Percentiles rank a stretch among this genome's conserved stretches.
phyloP scores from a whole-genome alignment of 2,329 filamentous ascomycete genomes.

The Pestalotiopsis sp. region DNA sequence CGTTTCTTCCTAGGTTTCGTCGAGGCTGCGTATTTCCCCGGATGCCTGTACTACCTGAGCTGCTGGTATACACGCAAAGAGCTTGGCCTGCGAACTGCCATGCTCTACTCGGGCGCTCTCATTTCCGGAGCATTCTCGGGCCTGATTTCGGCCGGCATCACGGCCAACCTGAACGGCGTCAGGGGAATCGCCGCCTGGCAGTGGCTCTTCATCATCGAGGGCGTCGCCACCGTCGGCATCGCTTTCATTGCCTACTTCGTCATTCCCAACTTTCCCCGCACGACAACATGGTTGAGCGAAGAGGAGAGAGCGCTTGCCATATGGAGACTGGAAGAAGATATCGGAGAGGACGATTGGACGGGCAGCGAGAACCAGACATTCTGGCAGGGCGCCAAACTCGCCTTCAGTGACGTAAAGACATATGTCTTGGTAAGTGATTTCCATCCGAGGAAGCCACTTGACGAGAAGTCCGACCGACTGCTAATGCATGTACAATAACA shows the following conservation, averaged over 20 bases:
- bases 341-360: slow-evolving; percentile 65
- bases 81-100: slow-evolving; percentile 64
- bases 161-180: slow-evolving; percentile 61
- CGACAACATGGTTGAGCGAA: slow-evolving; percentile 57
- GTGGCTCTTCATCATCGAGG: slow-evolving; percentile 72
- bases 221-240: slow-evolving; percentile 63
- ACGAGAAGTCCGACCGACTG: neutral
- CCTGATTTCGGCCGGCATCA: slow-evolving; percentile 65
- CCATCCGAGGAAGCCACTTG: neutral
- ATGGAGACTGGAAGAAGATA: slow-evolving; percentile 65
- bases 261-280: slow-evolving; percentile 68
- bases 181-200: slow-evolving; percentile 62
- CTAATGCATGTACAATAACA: slow-evolving; percentile 19
- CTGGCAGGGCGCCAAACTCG: slow-evolving; percentile 54
- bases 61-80: slow-evolving; percentile 73
- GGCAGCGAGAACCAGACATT: slow-evolving; percentile 57
- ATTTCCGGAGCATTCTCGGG: slow-evolving; percentile 74
- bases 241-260: slow-evolving; percentile 60
- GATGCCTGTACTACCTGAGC: slow-evolving; percentile 64
- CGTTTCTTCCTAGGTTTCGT: slow-evolving; percentile 46
- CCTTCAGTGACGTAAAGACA: slow-evolving; percentile 60
- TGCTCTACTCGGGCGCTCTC: slow-evolving; percentile 69
- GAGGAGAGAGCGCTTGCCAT: slow-evolving; percentile 58
- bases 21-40: slow-evolving; percentile 50
- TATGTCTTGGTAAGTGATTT: slow-evolving; percentile 53